Evolutionary conservation across 2,329 filamentous ascomycete genomes (phyloP), one percentile per base, ranked within the genome.

Genomic region (Cladosporium sp.): DNA sequence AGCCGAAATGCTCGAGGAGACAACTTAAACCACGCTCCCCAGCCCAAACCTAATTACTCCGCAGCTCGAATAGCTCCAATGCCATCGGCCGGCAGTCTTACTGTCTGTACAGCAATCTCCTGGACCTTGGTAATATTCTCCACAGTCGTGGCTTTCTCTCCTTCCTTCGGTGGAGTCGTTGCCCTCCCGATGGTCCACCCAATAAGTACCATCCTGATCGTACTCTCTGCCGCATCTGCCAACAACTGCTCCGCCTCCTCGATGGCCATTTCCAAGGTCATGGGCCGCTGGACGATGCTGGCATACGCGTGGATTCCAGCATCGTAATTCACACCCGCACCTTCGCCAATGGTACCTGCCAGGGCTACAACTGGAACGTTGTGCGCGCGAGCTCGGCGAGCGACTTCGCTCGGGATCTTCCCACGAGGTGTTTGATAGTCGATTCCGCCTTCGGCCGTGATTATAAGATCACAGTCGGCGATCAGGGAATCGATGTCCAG

Each of bases 381-480:
- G 66, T 78, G 78, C 60, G 74, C 73, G 70, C 80, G 82, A 3
- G 83, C 83, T 11, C 82, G 77, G 61, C 78, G 74, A 11, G 82
- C 83, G 28, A 86, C 79, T 70, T 85, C 83, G 3, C 79, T 82
- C 10, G 84, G 83, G 67, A 85, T 84, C 70, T 85, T 85, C 2
- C 83, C 84, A 51, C 78, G 75, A 0, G 82, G 79, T 0, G 82
- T 84, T 67, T 85, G 83, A 54, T 79, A 77, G 67, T 85, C 84
- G 18, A 85, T 78, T 11, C 82, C 81, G 0, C 84, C 83, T 69
- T 86, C 84, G 1, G 82, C 83, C 0, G 83, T 85, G 67, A 85
- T 76, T 0, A 85, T 81, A 8, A 85, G 76, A 65, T 85, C 80
- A 67, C 81, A 83, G 30, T 79, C 71, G 16, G 79, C 76, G 62